phyloP scores from a whole-genome alignment of 805 yeast genomes.

The Nakazawaea siamensis region DNA sequence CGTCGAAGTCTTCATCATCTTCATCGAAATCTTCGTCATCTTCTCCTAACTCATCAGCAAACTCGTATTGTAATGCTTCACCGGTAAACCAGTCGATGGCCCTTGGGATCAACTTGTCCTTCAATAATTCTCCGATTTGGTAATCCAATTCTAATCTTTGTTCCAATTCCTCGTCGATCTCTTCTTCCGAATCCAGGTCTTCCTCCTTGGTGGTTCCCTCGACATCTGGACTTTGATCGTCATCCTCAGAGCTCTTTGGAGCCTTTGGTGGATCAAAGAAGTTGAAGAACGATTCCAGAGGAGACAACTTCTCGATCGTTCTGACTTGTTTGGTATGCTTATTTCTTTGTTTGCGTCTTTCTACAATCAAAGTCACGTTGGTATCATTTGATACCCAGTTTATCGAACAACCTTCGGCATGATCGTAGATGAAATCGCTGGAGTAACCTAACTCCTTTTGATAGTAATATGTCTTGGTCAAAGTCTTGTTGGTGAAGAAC shows the following conservation, averaged over 20 bases:
- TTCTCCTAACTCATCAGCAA: conserved; percentile 32
- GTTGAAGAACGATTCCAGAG: conserved; percentile 92
- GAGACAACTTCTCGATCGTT: conserved; percentile 88
- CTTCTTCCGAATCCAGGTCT: conserved; percentile 46
- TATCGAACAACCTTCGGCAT: conserved; percentile 85
- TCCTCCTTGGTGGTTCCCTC: conserved; percentile 28
- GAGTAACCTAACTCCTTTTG: conserved; percentile 90
- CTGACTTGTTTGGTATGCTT: conserved; percentile 94
- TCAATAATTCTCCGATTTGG: conserved; percentile 91
- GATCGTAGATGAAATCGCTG: conserved; percentile 95
- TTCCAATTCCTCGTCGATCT: conserved; percentile 68
- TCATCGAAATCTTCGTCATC: conserved; percentile 54
- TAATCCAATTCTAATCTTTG: conserved; percentile 85
- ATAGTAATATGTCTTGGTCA: conserved; percentile 86
- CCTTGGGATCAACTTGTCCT: conserved; percentile 91
- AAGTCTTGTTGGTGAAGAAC: conserved; percentile 61
- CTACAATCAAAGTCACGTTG: conserved; percentile 80
- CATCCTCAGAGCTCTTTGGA: conserved; percentile 31
- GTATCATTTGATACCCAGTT: conserved; percentile 74
- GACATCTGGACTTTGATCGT: conserved; percentile 27
- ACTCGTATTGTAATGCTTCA: conserved; percentile 78
- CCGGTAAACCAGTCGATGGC: conserved; percentile 99
- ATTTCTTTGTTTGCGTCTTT: conserved; percentile 95
- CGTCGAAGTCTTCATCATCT: conserved; percentile 56
- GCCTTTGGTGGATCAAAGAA: conserved; percentile 92